Evolutionary conservation across 768 basidiomycete genomes (phyloP).

Genomic region (Heimioporus sp.): DNA sequence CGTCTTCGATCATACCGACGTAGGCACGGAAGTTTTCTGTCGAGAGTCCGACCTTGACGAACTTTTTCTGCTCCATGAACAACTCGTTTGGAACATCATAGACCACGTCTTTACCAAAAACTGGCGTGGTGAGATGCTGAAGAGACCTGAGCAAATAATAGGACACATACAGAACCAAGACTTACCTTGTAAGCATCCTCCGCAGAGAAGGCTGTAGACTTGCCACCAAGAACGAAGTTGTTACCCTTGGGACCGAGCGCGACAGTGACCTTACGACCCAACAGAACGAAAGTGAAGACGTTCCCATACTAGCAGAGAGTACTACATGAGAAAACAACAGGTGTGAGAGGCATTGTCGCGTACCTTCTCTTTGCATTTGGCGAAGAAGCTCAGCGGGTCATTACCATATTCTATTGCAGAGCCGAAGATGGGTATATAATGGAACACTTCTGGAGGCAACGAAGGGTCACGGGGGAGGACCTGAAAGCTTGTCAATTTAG

Average conservation of each 20-base stretch:
- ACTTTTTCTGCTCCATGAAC: constrained; percentile 99
- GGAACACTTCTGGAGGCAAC: constrained; percentile 89
- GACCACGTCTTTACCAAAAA: constrained; percentile 97
- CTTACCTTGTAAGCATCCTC: constrained; percentile 94
- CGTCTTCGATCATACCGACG: constrained; percentile 74
- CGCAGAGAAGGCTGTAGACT: constrained; percentile 86
- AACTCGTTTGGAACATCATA: constrained; percentile 96
- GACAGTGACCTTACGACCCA: constrained; percentile 90
- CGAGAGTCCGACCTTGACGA: constrained; percentile 94
- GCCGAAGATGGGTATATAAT: constrained; percentile 87
- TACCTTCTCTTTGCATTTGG: constrained; percentile 75
- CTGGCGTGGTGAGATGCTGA: constrained; percentile 88
- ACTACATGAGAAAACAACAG: background rate
- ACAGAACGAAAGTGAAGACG: constrained; percentile 92
- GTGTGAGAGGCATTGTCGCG: background rate
- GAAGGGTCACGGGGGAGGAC: constrained; percentile 64
- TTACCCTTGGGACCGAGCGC: constrained; percentile 89
- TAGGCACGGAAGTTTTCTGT: constrained; percentile 89
- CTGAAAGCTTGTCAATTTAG: constrained; percentile 36
- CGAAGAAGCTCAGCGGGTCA: constrained; percentile 89
- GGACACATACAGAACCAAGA: background rate
- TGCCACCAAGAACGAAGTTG: constrained; percentile 93
- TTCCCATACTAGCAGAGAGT: constrained; percentile 72
- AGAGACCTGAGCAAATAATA: background rate
- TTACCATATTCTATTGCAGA: constrained; percentile 89